phyloP scores from a whole-genome alignment of 805 yeast genomes.

The Torulaspora franciscae region DNA sequence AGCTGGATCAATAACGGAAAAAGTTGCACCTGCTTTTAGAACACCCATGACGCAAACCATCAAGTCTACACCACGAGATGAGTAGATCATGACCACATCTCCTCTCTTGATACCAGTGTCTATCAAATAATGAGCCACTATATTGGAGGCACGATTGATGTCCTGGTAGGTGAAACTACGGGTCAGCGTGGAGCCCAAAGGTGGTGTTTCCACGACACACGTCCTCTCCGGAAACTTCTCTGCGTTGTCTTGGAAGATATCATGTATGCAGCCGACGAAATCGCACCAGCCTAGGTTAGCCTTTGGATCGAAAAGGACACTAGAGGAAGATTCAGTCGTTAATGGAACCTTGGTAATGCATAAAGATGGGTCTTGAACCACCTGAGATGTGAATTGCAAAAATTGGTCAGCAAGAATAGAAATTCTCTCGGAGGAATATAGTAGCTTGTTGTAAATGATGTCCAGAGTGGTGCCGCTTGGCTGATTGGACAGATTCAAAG shows the following conservation, averaged over 20 bases:
- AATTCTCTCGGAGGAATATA: conserved; percentile 68
- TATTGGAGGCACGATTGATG: conserved; percentile 87
- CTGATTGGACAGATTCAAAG: conserved; percentile 31
- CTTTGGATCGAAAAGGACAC: conserved; percentile 80
- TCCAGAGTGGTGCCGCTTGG: conserved; percentile 17
- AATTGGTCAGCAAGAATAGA: conserved; percentile 69
- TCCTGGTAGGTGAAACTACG: conserved; percentile 80
- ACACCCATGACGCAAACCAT: conserved; percentile 98
- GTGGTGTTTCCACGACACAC: conserved; percentile 89
- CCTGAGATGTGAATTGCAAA: conserved; percentile 44
- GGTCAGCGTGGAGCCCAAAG: conserved; percentile 47
- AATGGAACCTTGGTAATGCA: conserved; percentile 59
- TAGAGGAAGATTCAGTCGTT: conserved; percentile 58
- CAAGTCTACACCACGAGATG: conserved; percentile 94
- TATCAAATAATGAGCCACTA: conserved; percentile 84
- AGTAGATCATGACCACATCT: conserved; percentile 96
- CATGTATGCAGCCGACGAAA: conserved; percentile 94
- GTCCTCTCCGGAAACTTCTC: conserved; percentile 75
- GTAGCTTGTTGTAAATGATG: conserved; percentile 60
- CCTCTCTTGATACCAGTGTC: conserved; percentile 79
- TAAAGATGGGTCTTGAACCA: conserved; percentile 36
- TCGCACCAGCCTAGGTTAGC: conserved; percentile 82
- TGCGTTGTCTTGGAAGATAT: conserved; percentile 87
- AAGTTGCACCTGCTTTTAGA: conserved; percentile 96
- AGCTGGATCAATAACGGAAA: conserved; percentile 97